Evolutionary conservation across 2,329 filamentous ascomycete species (phyloP), one percentile per base, ranked within the genome.

Genomic region (Pyrenophora tritici-repentis): DNA sequence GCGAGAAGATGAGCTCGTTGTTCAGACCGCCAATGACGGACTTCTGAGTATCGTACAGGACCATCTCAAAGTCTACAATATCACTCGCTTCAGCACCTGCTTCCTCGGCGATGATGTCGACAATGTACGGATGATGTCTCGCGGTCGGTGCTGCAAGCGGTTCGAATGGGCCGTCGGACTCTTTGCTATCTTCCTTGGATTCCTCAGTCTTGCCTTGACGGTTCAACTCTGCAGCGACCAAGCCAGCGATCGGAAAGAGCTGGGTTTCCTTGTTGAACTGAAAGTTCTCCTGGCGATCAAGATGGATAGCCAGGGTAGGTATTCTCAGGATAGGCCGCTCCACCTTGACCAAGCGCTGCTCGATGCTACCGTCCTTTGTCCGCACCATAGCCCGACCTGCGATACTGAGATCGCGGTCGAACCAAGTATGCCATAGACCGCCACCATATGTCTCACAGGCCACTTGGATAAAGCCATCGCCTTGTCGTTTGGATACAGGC

Each of bases 401-500:
- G 46, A 97, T 86, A 64, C 90, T 89, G 56, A 99, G 79, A 73
- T 99, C 94, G 42, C 94, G 87, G 74, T 99, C 94, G 70, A 99
- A 99, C 94, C 86, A 99, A 39, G 90, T 96, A 75, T 97, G 92
- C 93, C 93, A 97, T 67, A 97, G 87, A 48, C 94, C 94, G 55
- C 94, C 94, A 45, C 94, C 94, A 70, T 99, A 99, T 1, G 91
- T 93, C 80, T 99, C 94, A 43, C 97, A 93, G 45, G 92, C 94
- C 50, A 99, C 87, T 76, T 99, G 94, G 57, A 97, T 77, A 74
- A 94, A 99, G 10, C 93, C 93, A 59, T 89, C 88, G 48, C 84
- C 86, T 67, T 84, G 83, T 78, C 93, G 94, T 77, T 93, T 96
- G 70, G 90, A 96, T 35, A 96, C 87, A 10, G 94, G 94, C 80